Evolutionary conservation across 352 stramenopile genomes (phyloP).

Genomic region (Phytophthora pseudosyringae): DNA sequence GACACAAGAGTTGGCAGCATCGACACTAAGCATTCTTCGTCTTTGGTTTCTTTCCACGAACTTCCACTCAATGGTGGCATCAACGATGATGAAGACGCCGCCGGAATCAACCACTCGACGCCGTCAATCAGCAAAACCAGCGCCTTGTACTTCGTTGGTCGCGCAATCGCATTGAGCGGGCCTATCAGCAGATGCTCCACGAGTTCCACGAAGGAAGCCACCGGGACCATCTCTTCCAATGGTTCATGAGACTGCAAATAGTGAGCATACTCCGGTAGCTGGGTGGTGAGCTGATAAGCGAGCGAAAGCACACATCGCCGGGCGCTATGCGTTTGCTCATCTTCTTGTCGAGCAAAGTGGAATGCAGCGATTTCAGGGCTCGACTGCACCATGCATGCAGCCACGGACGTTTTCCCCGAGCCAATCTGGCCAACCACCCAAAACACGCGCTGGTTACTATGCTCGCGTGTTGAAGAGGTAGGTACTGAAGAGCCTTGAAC

Average conservation of each 20-base stretch:
- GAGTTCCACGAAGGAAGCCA: conserved; percentile 68
- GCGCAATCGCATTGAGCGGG: conserved; percentile 71
- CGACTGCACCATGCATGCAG: conserved; percentile 67
- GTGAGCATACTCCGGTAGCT: conserved; percentile 68
- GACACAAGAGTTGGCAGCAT: conserved; percentile 56
- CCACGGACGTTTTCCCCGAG: conserved; percentile 68
- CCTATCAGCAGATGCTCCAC: conserved; percentile 60
- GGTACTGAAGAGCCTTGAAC: conserved; percentile 35
- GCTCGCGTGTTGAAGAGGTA: conserved; percentile 5
- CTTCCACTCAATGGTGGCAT: conserved; percentile 20
- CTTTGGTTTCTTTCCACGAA: conserved; percentile 22
- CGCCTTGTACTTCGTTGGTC: conserved; percentile 53
- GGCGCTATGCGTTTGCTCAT: conserved; percentile 77
- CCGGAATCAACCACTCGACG: conserved; percentile 56
- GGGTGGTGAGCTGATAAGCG: conserved; percentile 77
- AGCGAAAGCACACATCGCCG: conserved; percentile 72
- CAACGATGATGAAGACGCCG: conserved; percentile 24
- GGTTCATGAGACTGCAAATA: conserved; percentile 76
- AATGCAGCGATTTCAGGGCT: conserved; percentile 78
- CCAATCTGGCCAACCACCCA: conserved; percentile 79
- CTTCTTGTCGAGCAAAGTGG: conserved; percentile 74
- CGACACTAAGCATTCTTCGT: conserved; percentile 68
- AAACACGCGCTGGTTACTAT: conserved; percentile 52
- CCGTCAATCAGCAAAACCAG: conserved; percentile 74
- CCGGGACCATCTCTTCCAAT: conserved; percentile 74